Conservation (phyloP, 164 flowering plant species). For the Piper longum region DNA sequence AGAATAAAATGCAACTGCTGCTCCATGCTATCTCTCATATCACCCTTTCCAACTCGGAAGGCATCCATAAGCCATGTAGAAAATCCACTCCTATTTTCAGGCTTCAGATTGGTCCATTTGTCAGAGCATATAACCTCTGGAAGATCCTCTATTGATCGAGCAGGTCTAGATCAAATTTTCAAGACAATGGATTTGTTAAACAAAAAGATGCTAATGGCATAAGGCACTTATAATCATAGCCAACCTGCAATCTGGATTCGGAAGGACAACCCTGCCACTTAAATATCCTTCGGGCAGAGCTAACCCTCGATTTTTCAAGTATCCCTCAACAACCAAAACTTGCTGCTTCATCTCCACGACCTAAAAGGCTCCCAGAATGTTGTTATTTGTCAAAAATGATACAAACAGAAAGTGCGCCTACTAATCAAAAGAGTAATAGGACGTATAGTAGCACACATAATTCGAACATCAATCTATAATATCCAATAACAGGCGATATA, state of each 20-base stretch:
- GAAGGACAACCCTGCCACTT: slow-evolving; percentile 60
- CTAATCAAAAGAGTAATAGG: background rate
- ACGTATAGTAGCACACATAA: too few relatives aligned
- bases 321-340: slow-evolving; percentile 67
- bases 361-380: slow-evolving; percentile 18
- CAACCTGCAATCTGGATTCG: slow-evolving; percentile 68
- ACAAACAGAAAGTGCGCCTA: background rate
- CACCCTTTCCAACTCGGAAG: slow-evolving; percentile 52
- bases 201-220: background rate
- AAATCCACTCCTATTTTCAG: slow-evolving; percentile 37
- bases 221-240: background rate
- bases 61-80: slow-evolving; percentile 85
- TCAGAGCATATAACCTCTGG: slow-evolving; percentile 74
- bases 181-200: background rate
- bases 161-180: slow-evolving; percentile 28
- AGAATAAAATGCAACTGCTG: slow-evolving; percentile 55
- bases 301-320: slow-evolving; percentile 87
- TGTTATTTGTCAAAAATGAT: background rate
- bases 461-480: too few relatives aligned
- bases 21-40: slow-evolving; percentile 49
- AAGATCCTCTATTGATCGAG: slow-evolving; percentile 31
- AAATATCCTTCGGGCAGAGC: slow-evolving; percentile 57
- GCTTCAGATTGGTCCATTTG: slow-evolving; percentile 54
- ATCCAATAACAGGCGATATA: too few relatives aligned
- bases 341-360: slow-evolving; percentile 41